Conservation (phyloP, 1,139 yeast genomes). For the Pneumocystis murina region DNA sequence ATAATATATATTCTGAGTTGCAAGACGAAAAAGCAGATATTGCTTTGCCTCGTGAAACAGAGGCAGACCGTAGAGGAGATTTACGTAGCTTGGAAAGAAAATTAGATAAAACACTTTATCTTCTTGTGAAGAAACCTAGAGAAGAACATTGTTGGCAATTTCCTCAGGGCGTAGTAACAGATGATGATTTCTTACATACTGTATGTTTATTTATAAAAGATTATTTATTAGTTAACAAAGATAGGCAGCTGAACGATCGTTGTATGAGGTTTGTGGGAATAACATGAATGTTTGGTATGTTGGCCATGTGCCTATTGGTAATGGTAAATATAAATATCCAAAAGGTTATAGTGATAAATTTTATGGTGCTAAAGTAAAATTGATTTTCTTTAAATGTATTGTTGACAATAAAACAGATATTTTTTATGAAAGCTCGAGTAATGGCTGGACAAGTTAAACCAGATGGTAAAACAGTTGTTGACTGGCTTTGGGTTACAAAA, state of each 20-base stretch:
- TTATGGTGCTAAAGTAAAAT: conserved; percentile 5
- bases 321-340: neutral
- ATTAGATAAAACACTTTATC: conserved; percentile 64
- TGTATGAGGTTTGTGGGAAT: conserved; percentile 58
- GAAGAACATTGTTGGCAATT: conserved; percentile 43
- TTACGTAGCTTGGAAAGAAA: conserved; percentile 58
- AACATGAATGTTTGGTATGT: conserved; percentile 76
- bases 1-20: conserved; percentile 22
- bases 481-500: conserved; percentile 70
- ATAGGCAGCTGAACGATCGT: conserved; percentile 52
- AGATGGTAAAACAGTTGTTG: conserved; percentile 25
- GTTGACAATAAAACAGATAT: conserved; percentile 31
- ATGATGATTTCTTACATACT: conserved; percentile 33
- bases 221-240: neutral
- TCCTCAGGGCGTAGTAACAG: conserved; percentile 42
- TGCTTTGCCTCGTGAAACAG: conserved; percentile 57
- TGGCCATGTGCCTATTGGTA: conserved; percentile 66
- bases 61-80: conserved; percentile 57
- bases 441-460: conserved; percentile 67
- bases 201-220: conserved; percentile 18
- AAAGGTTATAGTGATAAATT: neutral
- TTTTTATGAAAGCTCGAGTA: conserved; percentile 73
- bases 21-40: conserved; percentile 36
- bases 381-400: neutral
- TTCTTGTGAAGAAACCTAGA: conserved; percentile 39